Evolutionary conservation across 2,329 filamentous ascomycete species (phyloP), one percentile per base, ranked within the genome.

Genomic region (Lasiodiplodia citricola): DNA sequence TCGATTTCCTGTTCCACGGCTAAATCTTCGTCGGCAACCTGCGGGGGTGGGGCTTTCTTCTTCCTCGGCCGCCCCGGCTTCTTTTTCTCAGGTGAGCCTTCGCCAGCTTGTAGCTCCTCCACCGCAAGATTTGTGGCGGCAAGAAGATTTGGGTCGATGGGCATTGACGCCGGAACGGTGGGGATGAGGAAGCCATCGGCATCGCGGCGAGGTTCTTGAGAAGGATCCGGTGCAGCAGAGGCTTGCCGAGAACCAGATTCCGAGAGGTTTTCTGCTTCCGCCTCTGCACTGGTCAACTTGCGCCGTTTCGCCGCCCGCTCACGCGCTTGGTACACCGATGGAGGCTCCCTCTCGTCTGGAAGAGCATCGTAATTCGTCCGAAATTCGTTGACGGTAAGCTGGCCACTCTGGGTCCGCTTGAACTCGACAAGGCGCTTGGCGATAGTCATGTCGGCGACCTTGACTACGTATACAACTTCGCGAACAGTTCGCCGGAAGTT

Each of bases 381-480:
- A 75, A 97, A 97, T 74, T 97, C 91, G 70, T 94, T 91, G 23
- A 99, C 92, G 0, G 93, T 96, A 80, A 98, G 87, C 63, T 89
- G 88, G 72, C 93, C 93, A 70, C 91, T 94, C 71, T 93, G 91
- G 0, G 95, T 97, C 38, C 90, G 87, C 71, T 92, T 93, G 81
- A 98, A 99, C 77, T 99, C 96, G 72, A 94, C 90, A 11, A 99
- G 83, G 70, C 96, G 93, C 77, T 95, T 93, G 75, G 94, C 92
- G 70, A 99, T 93, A 8, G 96, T 99, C 70, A 93, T 88, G 72
- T 96, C 96, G 52, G 94, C 96, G 63, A 98, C 94, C 78, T 97
- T 98, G 78, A 97, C 95, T 47, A 97, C 92, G 78, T 97, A 98
- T n/a, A 98, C 95, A 10, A 99, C 92, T 80, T 99, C 96, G 37